phyloP scores from a whole-genome alignment of 73 alveolate genomes.

The Paramecium octaurelia region DNA sequence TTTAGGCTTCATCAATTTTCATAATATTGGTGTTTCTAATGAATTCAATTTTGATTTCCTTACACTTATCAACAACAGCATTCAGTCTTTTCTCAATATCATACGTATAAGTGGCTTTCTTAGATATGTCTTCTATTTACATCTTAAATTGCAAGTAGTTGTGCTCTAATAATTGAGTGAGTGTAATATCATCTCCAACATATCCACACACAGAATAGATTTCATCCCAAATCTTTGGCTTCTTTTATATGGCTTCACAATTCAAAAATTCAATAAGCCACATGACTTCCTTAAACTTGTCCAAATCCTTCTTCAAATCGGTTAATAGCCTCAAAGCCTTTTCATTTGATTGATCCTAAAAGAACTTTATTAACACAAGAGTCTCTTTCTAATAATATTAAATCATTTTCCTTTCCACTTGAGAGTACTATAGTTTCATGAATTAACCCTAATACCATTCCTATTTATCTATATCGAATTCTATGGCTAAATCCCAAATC shows the following conservation, averaged over 20 bases:
- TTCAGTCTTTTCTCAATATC: constrained; percentile 76
- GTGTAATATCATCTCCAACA: constrained; percentile 77
- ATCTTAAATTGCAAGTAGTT: constrained; percentile 79
- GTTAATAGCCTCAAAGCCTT: constrained; percentile 81
- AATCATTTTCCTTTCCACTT: constrained; percentile 67
- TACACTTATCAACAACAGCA: constrained; percentile 71
- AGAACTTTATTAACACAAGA: constrained; percentile 65
- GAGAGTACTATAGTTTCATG: constrained; percentile 62
- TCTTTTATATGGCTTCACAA: constrained; percentile 89
- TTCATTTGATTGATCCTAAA: constrained; percentile 74
- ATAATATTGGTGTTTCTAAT: constrained; percentile 71
- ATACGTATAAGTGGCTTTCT: constrained; percentile 83
- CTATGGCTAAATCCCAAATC: constrained; percentile 77
- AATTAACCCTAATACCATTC: constrained; percentile 71
- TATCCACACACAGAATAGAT: constrained; percentile 69
- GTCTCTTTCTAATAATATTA: constrained; percentile 68
- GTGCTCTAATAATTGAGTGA: constrained; percentile 76
- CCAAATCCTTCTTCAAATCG: constrained; percentile 84
- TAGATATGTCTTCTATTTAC: constrained; percentile 86
- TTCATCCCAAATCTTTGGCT: constrained; percentile 84
- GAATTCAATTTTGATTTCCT: constrained; percentile 68
- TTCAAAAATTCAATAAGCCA: constrained; percentile 89
- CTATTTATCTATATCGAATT: constrained; percentile 65
- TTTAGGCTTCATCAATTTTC: constrained; percentile 79
- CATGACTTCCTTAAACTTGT: constrained; percentile 84